These are phyloP conservation scores for Stenogyne calaminthoides DNA, from an alignment of 305 asterid genomes.

Conservation along the genomic window DNA sequence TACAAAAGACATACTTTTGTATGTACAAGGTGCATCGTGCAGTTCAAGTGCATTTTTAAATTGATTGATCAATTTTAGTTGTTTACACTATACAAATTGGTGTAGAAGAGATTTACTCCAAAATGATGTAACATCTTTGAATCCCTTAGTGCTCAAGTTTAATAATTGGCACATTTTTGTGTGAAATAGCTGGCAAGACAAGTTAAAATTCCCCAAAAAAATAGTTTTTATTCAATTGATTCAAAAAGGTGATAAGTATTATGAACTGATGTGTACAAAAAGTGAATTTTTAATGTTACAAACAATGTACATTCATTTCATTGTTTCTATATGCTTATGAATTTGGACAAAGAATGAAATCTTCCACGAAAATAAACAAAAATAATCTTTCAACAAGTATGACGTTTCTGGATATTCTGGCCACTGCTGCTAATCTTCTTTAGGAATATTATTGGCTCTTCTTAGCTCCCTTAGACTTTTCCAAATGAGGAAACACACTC, in stretches of 20 bases:
- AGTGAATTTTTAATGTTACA: background rate
- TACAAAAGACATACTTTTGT: no score
- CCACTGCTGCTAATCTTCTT: background rate
- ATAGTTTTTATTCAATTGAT: no score
- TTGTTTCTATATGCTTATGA: slow-evolving; percentile 22
- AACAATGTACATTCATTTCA: background rate
- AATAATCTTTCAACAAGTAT: slow-evolving; percentile 8
- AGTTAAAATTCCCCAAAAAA: no score
- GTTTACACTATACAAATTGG: no score
- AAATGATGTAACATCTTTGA: no score
- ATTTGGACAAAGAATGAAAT: slow-evolving; percentile 25
- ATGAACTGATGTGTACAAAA: slow-evolving; percentile 8
- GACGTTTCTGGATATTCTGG: slow-evolving; percentile 4
- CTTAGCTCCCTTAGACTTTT: slow-evolving; percentile 54
- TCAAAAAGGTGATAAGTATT: background rate
- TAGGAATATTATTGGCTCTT: slow-evolving; percentile 48
- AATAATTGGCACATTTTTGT: no score
- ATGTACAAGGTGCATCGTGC: no score
- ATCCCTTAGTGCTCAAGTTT: no score
- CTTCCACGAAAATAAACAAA: slow-evolving; percentile 13
- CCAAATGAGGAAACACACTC: slow-evolving; percentile 78
- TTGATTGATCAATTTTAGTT: no score
- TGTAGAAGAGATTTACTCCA: no score
- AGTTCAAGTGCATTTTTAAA: no score
- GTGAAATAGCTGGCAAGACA: no score